Evolutionary conservation across 805 yeast genomes (phyloP).

Genomic region (Kurtzmaniella fragi): DNA sequence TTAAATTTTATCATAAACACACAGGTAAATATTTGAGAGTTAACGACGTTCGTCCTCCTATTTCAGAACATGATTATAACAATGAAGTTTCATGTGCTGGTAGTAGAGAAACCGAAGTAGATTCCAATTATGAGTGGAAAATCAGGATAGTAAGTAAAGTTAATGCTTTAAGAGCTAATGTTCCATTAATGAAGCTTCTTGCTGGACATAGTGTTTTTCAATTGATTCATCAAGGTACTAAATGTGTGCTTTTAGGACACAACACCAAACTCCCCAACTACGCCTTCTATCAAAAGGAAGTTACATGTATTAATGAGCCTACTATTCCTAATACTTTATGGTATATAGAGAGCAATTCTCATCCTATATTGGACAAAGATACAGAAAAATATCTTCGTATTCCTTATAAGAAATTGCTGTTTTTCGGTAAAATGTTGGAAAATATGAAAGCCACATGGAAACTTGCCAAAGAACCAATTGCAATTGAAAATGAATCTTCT

Average conservation of each 20-base stretch:
- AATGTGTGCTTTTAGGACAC: conserved; percentile 74
- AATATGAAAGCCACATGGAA: conserved; percentile 49
- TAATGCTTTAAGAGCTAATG: conserved; percentile 28
- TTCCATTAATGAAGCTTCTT: conserved; percentile 33
- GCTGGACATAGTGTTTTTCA: conserved; percentile 70
- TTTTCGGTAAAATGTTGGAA: conserved; percentile 26
- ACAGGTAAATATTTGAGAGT: conserved; percentile 71
- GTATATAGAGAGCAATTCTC: conserved; percentile 63
- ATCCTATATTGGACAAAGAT: conserved; percentile 39
- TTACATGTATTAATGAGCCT: conserved; percentile 77
- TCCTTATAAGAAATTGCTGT: conserved; percentile 1
- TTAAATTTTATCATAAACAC: conserved; percentile 64
- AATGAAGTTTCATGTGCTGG: conserved; percentile 77
- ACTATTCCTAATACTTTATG: conserved; percentile 63
- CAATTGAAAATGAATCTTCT: conserved; percentile 14
- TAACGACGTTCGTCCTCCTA: conserved; percentile 74
- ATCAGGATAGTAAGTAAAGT: conserved; percentile 41
- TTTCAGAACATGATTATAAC: conserved; percentile 86
- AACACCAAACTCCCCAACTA: conserved; percentile 70
- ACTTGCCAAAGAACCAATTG: conserved; percentile 11
- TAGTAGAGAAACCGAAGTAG: conserved; percentile 55
- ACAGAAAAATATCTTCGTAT: conserved; percentile 15
- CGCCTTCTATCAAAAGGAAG: conserved; percentile 86
- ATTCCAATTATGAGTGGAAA: conserved; percentile 65
- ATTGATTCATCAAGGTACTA: conserved; percentile 59